Evolutionary conservation across 75 land plant species (phyloP).

Genomic region (Picea sitchensis): DNA sequence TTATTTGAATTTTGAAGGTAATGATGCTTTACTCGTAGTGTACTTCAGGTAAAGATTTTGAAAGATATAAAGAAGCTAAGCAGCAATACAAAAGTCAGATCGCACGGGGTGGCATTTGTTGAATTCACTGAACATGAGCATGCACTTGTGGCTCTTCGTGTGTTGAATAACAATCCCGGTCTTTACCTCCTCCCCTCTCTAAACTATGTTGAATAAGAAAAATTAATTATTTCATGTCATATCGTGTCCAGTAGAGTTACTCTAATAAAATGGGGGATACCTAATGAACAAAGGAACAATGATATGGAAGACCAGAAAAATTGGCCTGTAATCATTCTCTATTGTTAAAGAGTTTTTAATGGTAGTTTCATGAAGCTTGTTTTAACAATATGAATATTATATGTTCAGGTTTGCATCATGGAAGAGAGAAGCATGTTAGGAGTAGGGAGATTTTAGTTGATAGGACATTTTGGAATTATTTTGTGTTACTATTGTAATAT

Average conservation of each 20-base stretch:
- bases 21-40: background rate
- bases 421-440: background rate
- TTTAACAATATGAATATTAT: background rate
- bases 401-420: too few species aligned
- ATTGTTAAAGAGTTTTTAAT: background rate
- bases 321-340: too few species aligned
- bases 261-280: background rate
- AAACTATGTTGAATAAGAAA: background rate
- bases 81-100: constrained; percentile 22
- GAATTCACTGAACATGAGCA: constrained; percentile 95
- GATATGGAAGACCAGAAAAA: too few species aligned
- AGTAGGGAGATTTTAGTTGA: background rate
- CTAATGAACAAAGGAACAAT: background rate
- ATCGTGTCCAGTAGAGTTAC: background rate
- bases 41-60: constrained; percentile 73
- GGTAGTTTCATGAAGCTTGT: background rate
- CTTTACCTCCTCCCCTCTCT: constrained; percentile 8
- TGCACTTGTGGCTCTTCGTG: constrained; percentile 93
- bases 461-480: background rate
- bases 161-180: constrained; percentile 99
- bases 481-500: background rate
- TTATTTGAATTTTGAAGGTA: background rate
- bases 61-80: constrained; percentile 56
- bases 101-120: constrained; percentile 92
- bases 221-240: background rate